Conservation (phyloP, 805 yeast species). For the Cyberlindnera petersonii region DNA sequence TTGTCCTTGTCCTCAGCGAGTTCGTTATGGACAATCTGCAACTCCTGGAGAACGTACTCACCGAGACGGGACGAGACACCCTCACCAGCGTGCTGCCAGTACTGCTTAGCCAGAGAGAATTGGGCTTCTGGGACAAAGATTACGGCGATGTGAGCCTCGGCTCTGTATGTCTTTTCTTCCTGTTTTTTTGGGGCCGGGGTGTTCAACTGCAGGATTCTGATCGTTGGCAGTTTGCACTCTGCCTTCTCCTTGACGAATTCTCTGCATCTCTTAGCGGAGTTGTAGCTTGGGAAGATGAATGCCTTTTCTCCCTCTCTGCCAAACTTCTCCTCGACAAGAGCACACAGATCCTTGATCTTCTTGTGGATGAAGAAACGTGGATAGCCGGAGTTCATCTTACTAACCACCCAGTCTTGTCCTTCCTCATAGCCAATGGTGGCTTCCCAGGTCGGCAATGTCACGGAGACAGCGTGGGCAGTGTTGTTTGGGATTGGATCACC, state of each 20-base stretch:
- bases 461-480: slow-evolving; percentile 91
- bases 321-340: slow-evolving; percentile 57
- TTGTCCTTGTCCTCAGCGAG: slow-evolving; percentile 33
- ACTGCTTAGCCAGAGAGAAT: slow-evolving; percentile 68
- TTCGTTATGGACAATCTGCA: slow-evolving; percentile 37
- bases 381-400: slow-evolving; percentile 79
- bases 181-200: slow-evolving; percentile 62
- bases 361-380: slow-evolving; percentile 78
- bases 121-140: slow-evolving; percentile 65
- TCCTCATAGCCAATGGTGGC: slow-evolving; percentile 91
- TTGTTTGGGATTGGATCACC: slow-evolving; percentile 89
- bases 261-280: slow-evolving; percentile 80
- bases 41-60: slow-evolving; percentile 71
- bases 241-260: slow-evolving; percentile 57
- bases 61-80: slow-evolving; percentile 91
- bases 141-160: slow-evolving; percentile 68
- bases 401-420: slow-evolving; percentile 77
- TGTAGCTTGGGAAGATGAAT: slow-evolving; percentile 73
- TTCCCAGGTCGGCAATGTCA: slow-evolving; percentile 92
- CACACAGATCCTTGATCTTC: slow-evolving; percentile 52
- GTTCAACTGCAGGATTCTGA: slow-evolving; percentile 68
- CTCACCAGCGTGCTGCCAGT: slow-evolving; percentile 98
- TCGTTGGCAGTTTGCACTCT: slow-evolving; percentile 29
- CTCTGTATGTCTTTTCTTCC: slow-evolving; percentile 54
- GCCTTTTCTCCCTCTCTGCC: slow-evolving; percentile 77